phyloP scores from a whole-genome alignment of 2,329 filamentous ascomycete species.

The Alternaria atra region DNA sequence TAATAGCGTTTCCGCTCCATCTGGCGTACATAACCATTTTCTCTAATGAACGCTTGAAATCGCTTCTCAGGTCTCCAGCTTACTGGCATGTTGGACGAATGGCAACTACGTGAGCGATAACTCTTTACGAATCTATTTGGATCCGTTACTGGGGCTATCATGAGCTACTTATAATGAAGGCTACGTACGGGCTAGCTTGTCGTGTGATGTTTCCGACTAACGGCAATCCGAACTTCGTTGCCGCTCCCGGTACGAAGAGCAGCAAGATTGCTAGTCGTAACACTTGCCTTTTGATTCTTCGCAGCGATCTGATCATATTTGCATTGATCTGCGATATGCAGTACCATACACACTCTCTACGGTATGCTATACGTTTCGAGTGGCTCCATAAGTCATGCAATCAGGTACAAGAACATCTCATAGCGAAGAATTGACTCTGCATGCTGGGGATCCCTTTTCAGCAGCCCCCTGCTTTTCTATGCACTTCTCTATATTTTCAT shows the following conservation, averaged over 20 bases:
- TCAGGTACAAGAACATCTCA: not conserved
- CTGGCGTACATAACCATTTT: not conserved
- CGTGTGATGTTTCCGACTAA: not conserved
- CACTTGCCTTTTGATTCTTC: no score
- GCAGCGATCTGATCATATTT: no score
- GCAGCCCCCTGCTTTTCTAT: not conserved
- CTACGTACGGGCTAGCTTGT: not conserved
- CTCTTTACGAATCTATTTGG: not conserved
- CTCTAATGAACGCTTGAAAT: not conserved
- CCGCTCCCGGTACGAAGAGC: no score
- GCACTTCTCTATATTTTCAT: not conserved
- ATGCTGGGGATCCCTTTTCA: not conserved
- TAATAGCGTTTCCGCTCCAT: conserved; percentile 1
- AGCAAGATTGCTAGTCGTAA: no score
- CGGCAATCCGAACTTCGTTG: not conserved
- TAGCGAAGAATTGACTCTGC: not conserved
- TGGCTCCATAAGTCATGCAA: not conserved
- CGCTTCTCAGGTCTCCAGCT: not conserved
- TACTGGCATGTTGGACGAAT: not conserved
- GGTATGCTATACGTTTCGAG: not conserved
- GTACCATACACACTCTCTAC: no score
- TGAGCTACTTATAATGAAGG: not conserved
- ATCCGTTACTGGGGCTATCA: not conserved
- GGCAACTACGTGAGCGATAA: not conserved
- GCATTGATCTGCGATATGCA: no score